These are phyloP conservation scores for Golubevia sp. DNA, from an alignment of 1,284 basidiomycete species.

Conservation along the genomic window DNA sequence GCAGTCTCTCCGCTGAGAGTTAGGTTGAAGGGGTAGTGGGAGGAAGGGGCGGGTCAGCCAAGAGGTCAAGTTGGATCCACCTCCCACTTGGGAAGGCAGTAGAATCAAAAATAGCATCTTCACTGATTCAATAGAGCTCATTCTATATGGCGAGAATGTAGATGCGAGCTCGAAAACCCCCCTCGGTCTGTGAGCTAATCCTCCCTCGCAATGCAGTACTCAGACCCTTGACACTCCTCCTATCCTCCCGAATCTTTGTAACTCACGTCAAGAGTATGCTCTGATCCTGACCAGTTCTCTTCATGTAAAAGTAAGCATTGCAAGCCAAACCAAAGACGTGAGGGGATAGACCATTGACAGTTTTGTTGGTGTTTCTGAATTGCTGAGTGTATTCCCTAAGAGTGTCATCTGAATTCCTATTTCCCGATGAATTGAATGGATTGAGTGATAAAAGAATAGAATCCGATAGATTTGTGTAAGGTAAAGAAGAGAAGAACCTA, in stretches of 20 bases:
- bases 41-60: constrained; percentile 1
- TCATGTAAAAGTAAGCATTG: constrained; percentile 95
- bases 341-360: constrained; percentile 66
- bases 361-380: constrained; percentile 43
- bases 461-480: constrained; percentile 51
- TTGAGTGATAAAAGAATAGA: constrained; percentile 53
- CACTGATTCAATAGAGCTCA: no score
- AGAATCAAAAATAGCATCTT: no score
- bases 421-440: constrained; percentile 45
- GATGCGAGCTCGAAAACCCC: no score
- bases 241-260: no score
- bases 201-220: no score
- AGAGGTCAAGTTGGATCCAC: not conserved
- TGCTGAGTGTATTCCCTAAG: constrained; percentile 48
- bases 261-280: constrained; percentile 66
- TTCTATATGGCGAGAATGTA: no score
- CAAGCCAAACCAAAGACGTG: constrained; percentile 88
- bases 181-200: no score
- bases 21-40: not conserved
- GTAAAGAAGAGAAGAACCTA: constrained; percentile 38
- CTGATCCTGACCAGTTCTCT: constrained; percentile 89
- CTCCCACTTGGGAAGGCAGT: no score
- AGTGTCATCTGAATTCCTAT: constrained; percentile 52
- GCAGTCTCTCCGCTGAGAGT: constrained; percentile 80
- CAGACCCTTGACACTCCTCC: no score